Evolutionary conservation across 2,329 filamentous ascomycete genomes (phyloP), one percentile per base, ranked within the genome.

Genomic region (Mycosphaerella sp.): DNA sequence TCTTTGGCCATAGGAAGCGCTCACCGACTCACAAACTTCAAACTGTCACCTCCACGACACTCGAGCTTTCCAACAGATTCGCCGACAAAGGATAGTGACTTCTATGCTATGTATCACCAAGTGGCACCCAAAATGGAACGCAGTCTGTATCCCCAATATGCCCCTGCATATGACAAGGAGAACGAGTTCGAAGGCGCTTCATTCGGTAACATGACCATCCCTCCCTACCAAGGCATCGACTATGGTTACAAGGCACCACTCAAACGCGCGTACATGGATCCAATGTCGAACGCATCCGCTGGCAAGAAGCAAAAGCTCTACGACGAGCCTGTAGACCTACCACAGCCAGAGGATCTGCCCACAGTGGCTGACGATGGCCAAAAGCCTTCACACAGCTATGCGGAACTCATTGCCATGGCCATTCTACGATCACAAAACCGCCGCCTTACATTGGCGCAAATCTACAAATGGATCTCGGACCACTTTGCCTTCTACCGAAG

Each of bases 381-480:
- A 49, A 97, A 98, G 68, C 93, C 93, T 5, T 80, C 83, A 4
- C 89, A 91, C 70, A 97, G 90, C 72, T 98, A 98, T 68, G 91
- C 93, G 16, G 87, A 86, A 61, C 79, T 98, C 61, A 97, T 97
- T 59, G 93, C 88, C 66, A 96, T 96, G 90, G 89, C 93, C 45
- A 96, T 98, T 62, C 76, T 97, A 17, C 84, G 90, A 56, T 88
- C 93, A 4, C 85, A 87, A 10, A 82, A 85, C 55, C 84, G 89
- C 54, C 85, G 87, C 46, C 77, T 97, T 56, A 97, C 93, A 1
- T 78, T 98, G 14, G 84, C 89, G 21, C 89, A 96, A 69, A 98
- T 98, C 61, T 98, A 97, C 78, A 95, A 95, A 67, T 98, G 93
- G 91, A 97, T 98, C 63, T 94, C 89, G n/a, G 88, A 94, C 67